Percentiles rank a stretch among this genome's conserved stretches.
These are phyloP conservation scores for Ogataea trehalophila DNA, from an alignment of 805 yeast species.

Conservation along the genomic window DNA sequence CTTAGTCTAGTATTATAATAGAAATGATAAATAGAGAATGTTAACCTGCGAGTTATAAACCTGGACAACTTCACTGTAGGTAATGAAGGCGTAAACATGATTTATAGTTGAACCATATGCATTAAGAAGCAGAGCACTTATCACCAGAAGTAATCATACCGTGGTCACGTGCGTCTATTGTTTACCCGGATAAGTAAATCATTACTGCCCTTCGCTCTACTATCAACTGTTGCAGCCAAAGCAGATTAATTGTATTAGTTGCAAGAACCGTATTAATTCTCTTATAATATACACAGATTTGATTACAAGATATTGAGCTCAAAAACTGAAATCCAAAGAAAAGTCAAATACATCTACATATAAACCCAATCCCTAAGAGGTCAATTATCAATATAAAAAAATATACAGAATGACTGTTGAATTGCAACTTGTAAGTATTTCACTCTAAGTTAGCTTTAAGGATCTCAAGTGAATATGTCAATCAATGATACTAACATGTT, in stretches of 20 bases:
- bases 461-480: neutral
- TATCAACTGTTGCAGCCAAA: slow-evolving; percentile 8
- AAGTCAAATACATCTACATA: no score
- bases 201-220: neutral
- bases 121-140: no score
- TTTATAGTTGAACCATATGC: no score
- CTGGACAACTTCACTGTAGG: no score
- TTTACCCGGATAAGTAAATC: slow-evolving; percentile 11
- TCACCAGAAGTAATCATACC: no score
- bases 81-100: no score
- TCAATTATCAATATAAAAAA: neutral
- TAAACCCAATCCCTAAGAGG: neutral
- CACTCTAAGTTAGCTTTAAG: no score
- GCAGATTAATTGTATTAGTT: neutral
- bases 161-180: no score
- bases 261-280: neutral
- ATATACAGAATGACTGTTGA: slow-evolving; percentile 17
- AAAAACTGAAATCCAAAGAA: no score
- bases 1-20: neutral
- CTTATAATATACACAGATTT: neutral
- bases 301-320: no score
- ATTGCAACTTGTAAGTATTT: slow-evolving; percentile 20
- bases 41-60: no score
- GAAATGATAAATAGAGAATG: neutral
- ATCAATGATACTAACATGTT: slow-evolving; percentile 5